Evolutionary conservation across 169 alveolate genomes (phyloP).

Genomic region (Perkinsus olseni): DNA sequence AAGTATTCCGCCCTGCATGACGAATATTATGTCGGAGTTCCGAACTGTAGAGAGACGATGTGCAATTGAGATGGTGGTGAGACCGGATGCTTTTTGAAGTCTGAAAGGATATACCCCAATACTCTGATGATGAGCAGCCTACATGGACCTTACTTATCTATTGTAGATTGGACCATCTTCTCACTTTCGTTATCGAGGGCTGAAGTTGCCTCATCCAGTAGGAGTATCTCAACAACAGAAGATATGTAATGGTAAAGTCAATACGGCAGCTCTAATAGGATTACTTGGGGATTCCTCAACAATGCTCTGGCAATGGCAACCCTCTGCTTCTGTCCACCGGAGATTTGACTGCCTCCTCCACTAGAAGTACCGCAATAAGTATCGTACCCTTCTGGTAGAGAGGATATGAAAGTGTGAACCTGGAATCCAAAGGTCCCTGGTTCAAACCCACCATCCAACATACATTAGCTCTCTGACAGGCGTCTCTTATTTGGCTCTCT

Average conservation of each 20-base stretch:
- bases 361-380: neutral
- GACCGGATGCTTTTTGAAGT: neutral
- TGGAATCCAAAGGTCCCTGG: neutral
- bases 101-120: constrained; percentile 51
- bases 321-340: constrained; percentile 85
- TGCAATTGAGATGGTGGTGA: constrained; percentile 67
- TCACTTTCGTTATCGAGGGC: constrained; percentile 59
- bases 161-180: constrained; percentile 32
- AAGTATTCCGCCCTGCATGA: neutral
- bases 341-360: constrained; percentile 19
- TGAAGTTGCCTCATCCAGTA: constrained; percentile 81
- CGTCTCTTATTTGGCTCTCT: constrained; percentile 51
- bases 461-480: neutral
- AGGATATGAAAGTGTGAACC: neutral
- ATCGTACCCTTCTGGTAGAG: neutral
- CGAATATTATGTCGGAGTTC: constrained; percentile 52
- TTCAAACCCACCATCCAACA: too few species aligned
- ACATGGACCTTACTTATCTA: constrained; percentile 33
- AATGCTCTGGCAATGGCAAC: constrained; percentile 79
- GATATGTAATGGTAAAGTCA: too few species aligned
- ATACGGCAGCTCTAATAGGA: too few species aligned
- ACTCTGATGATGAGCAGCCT: constrained; percentile 56
- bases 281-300: constrained; percentile 54
- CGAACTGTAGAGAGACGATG: constrained; percentile 73
- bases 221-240: constrained; percentile 42